Conservation (phyloP, 2,329 filamentous ascomycete genomes). For the Claviceps sp. region DNA sequence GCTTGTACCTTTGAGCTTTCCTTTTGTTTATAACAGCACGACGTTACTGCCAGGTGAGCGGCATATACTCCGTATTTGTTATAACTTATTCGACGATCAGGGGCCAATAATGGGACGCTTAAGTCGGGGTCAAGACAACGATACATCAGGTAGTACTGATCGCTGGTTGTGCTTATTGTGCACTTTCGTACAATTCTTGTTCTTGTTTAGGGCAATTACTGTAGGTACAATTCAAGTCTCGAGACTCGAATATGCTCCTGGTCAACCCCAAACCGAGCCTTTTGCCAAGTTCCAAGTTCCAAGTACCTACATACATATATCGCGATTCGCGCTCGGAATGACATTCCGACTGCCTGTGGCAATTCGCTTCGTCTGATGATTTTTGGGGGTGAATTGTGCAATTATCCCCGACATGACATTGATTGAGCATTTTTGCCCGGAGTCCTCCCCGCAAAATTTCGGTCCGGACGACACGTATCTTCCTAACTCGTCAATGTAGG, state of each 20-base stretch:
- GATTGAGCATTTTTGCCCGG: too few species aligned
- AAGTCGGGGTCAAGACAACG: not conserved
- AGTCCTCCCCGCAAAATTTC: too few species aligned
- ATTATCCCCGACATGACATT: too few species aligned
- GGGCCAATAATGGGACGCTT: too few species aligned
- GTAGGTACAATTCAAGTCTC: not conserved
- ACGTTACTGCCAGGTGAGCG: not conserved
- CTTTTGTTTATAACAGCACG: too few species aligned
- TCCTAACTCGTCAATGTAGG: too few species aligned
- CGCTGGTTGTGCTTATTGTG: not conserved
- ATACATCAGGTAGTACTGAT: not conserved
- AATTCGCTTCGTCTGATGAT: not conserved
- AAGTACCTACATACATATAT: not conserved
- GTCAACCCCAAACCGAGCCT: not conserved
- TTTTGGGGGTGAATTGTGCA: too few species aligned
- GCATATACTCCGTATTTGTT: not conserved
- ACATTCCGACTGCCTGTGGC: not conserved
- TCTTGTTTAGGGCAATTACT: not conserved
- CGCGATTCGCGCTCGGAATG: not conserved
- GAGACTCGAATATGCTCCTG: not conserved
- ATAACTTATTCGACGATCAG: not conserved
- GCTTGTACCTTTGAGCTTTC: too few species aligned
- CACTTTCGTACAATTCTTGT: too few species aligned
- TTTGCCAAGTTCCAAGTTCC: not conserved
- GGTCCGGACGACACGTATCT: too few species aligned